Percentiles rank a stretch among this genome's conserved stretches.
Evolutionary conservation across 768 basidiomycete species (phyloP).

Genomic region (Hygrocybe coccinea): DNA sequence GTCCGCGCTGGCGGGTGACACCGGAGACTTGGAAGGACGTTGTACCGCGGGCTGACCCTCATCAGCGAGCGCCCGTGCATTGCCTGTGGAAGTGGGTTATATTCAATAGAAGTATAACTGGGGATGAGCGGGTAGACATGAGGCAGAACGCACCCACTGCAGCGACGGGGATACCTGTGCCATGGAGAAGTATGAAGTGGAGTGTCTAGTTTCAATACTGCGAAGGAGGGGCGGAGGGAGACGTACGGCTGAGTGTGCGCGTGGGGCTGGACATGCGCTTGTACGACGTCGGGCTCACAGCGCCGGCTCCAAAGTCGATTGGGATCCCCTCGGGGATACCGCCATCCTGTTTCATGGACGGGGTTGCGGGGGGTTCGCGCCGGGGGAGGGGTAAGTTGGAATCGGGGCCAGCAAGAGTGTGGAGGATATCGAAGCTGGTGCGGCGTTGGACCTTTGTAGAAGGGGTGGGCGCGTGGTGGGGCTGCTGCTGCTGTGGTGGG

Average conservation of each 20-base stretch:
- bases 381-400: constrained; percentile 68
- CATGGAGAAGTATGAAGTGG: constrained; percentile 18
- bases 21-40: constrained; percentile 24
- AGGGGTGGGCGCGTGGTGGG: constrained; percentile 25
- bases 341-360: constrained; percentile 34
- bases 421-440: constrained; percentile 68
- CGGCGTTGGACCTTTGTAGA: constrained; percentile 53
- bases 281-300: constrained; percentile 34
- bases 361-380: constrained; percentile 38
- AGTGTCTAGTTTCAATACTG: too few species aligned
- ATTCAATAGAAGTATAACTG: constrained; percentile 17
- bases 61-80: constrained; percentile 79
- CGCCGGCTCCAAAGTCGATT: constrained; percentile 42
- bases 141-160: constrained; percentile 61
- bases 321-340: constrained; percentile 75
- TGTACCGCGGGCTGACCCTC: constrained; percentile 47
- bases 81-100: constrained; percentile 59
- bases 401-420: constrained; percentile 69
- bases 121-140: background rate
- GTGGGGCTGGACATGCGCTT: constrained; percentile 69
- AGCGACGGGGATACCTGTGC: constrained; percentile 67
- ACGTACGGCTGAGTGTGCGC: constrained; percentile 74
- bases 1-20: constrained; percentile 20
- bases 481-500: constrained; percentile 31
- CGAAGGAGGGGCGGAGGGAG: constrained; percentile 14